phyloP scores from a whole-genome alignment of 306 rosid species.

The barrel medic (Medicago truncatula) region DNA sequence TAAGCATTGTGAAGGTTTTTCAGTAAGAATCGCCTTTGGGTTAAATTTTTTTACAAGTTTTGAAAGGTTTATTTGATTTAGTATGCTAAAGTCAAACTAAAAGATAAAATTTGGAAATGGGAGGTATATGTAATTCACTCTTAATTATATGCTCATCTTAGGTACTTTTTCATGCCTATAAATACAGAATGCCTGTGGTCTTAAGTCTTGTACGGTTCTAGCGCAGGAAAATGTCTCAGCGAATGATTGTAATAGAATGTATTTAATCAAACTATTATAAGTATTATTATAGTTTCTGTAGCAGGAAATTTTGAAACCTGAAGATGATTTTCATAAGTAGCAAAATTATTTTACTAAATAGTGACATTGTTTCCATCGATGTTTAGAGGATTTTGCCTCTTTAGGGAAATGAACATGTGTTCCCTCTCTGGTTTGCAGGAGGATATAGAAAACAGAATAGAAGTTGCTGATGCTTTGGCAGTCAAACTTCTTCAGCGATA shows the following conservation, averaged over 20 bases:
- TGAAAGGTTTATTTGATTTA: not conserved
- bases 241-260: slow-evolving; percentile 15
- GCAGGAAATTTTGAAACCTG: slow-evolving; percentile 18
- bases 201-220: slow-evolving; percentile 30
- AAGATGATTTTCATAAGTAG: slow-evolving; percentile 19
- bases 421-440: slow-evolving; percentile 60
- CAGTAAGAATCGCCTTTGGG: not conserved
- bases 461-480: slow-evolving; percentile 85
- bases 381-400: slow-evolving; percentile 12
- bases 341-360: slow-evolving; percentile 12
- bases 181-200: not conserved
- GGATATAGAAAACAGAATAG: slow-evolving; percentile 84
- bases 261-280: not conserved
- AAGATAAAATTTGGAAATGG: slow-evolving; percentile 16
- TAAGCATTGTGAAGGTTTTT: slow-evolving; percentile 6
- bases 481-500: slow-evolving; percentile 84
- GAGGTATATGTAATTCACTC: not conserved
- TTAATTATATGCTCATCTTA: not conserved
- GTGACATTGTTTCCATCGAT: slow-evolving; percentile 14
- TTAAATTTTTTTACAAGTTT: slow-evolving; percentile 9
- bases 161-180: slow-evolving; percentile 22
- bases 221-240: not conserved
- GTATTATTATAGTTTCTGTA: not conserved
- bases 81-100: slow-evolving; percentile 16
- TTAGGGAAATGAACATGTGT: slow-evolving; percentile 25